Percentiles rank a stretch among this genome's conserved stretches.
Evolutionary conservation across 1,139 yeast species (phyloP).

Genomic region (Debaryomycetaceae sp.): DNA sequence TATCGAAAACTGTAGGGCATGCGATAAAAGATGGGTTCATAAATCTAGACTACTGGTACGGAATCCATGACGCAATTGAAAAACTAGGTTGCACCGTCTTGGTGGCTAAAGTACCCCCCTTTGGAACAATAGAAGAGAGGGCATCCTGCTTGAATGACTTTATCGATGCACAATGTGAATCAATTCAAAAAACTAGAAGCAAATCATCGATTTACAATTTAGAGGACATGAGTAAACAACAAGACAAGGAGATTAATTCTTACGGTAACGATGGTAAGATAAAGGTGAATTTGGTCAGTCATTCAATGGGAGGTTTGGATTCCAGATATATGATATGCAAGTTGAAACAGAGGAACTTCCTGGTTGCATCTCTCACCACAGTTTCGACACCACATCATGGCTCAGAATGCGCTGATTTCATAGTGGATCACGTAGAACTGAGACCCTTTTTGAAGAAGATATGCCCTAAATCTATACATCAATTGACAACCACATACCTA

Average conservation of each 20-base stretch:
- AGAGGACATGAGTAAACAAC: slow-evolving; percentile 6
- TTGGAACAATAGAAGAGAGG: slow-evolving; percentile 69
- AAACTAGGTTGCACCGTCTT: slow-evolving; percentile 64
- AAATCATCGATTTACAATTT: slow-evolving; percentile 5
- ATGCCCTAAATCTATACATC: slow-evolving; percentile 13
- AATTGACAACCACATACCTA: slow-evolving; percentile 60
- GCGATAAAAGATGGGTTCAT: slow-evolving; percentile 26
- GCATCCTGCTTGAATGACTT: slow-evolving; percentile 57
- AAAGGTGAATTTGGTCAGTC: slow-evolving; percentile 76
- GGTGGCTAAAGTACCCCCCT: slow-evolving; percentile 79
- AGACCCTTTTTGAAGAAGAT: slow-evolving; percentile 13
- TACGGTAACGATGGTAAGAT: slow-evolving; percentile 25
- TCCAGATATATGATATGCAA: slow-evolving; percentile 69
- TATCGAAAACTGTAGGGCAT: slow-evolving; percentile 10
- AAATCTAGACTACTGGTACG: slow-evolving; percentile 75
- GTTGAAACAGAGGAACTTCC: slow-evolving; percentile 43
- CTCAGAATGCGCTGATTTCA: slow-evolving; percentile 76
- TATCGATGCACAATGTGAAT: slow-evolving; percentile 41
- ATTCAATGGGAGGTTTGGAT: slow-evolving; percentile 94
- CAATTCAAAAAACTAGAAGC: slow-evolving; percentile 18
- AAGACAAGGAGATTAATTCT: slow-evolving; percentile 7
- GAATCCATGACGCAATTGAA: slow-evolving; percentile 62
- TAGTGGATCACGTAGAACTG: slow-evolving; percentile 29
- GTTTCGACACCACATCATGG: slow-evolving; percentile 89
- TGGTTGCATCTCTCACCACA: slow-evolving; percentile 73